Evolutionary conservation across 305 asterid genomes (phyloP).

Genomic region (Solanum hybrid): DNA sequence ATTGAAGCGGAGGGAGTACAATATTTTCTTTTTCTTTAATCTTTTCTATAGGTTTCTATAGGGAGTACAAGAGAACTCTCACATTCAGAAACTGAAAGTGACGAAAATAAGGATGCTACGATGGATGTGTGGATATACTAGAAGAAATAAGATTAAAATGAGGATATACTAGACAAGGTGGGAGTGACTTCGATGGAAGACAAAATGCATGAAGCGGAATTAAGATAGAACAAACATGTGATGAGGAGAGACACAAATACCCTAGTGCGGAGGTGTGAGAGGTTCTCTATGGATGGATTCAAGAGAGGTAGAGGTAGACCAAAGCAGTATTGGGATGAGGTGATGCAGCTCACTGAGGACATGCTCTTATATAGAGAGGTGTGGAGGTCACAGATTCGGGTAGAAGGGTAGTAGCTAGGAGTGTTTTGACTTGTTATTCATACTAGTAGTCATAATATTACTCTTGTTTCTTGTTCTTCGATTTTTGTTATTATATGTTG

Average conservation of each 20-base stretch:
- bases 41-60: not conserved
- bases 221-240: not conserved
- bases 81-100: not conserved
- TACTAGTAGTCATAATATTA: not conserved
- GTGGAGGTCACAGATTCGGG: not conserved
- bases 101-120: not conserved
- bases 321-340: not conserved
- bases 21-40: not conserved
- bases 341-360: not conserved
- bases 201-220: not conserved
- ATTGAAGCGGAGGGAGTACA: not conserved
- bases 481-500: not conserved
- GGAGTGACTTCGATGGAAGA: not conserved
- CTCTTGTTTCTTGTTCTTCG: not conserved
- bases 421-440: not conserved
- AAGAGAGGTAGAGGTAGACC: not conserved
- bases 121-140: not conserved
- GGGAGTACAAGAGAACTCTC: not conserved
- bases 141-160: not conserved
- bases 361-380: not conserved
- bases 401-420: not conserved
- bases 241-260: not conserved
- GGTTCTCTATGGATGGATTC: not conserved
- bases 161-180: not conserved
- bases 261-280: not conserved